Evolutionary conservation across 371 early-diverging fungal species (phyloP).

Genomic region (Mucor circinelloides): DNA sequence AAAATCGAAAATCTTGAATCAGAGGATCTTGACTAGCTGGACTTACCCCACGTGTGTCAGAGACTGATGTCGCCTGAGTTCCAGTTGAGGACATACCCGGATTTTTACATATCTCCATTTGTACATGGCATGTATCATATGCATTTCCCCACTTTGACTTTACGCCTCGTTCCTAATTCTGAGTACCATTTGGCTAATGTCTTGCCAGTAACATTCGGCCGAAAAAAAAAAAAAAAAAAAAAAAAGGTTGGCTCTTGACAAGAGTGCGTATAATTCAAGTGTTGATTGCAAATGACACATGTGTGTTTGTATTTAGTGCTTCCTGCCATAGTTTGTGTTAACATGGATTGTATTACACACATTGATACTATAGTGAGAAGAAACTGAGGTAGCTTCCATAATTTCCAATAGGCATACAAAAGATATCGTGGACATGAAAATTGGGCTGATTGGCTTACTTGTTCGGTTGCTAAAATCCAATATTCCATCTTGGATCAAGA

Average conservation of each 20-base stretch:
- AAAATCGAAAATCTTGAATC: neutral
- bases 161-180: too few species aligned
- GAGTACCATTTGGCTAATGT: too few species aligned
- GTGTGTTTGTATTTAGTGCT: neutral
- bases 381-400: slow-evolving; percentile 14
- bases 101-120: neutral
- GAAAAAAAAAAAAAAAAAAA: too few species aligned
- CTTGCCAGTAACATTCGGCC: too few species aligned
- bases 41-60: slow-evolving; percentile 5
- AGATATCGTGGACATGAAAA: slow-evolving; percentile 9
- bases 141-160: too few species aligned
- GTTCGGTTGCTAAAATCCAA: neutral
- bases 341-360: neutral
- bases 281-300: neutral
- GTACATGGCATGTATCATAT: neutral
- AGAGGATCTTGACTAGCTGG: neutral
- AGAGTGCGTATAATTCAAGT: neutral
- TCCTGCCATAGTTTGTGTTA: neutral
- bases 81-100: too few species aligned
- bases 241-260: neutral
- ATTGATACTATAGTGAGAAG: neutral
- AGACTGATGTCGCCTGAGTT: slow-evolving; percentile 15
- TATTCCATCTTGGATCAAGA: neutral
- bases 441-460: slow-evolving; percentile 11
- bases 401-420: neutral